Percentiles rank a stretch among this genome's conserved stretches.
Evolutionary conservation across 352 stramenopile genomes (phyloP).

Genomic region (Phytophthora multivora): DNA sequence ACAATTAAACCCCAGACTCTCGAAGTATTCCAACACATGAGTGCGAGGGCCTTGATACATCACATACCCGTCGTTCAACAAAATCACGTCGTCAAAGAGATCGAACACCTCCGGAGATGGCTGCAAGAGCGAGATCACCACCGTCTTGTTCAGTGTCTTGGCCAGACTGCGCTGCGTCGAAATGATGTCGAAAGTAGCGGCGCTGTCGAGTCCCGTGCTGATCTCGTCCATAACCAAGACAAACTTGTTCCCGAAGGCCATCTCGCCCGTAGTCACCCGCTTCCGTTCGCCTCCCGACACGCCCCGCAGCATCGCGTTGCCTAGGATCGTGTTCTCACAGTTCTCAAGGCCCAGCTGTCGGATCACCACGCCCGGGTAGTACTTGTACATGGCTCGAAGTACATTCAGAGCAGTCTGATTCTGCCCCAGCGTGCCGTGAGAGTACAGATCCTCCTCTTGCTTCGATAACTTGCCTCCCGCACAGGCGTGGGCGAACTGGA

Average conservation of each 20-base stretch:
- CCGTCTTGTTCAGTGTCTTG: conserved; percentile 36
- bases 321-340: conserved; percentile 57
- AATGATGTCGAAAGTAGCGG: conserved; percentile 48
- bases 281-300: conserved; percentile 68
- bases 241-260: conserved; percentile 69
- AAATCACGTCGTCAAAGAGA: conserved; percentile 91
- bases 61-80: conserved; percentile 86
- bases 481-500: conserved; percentile 41
- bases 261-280: conserved; percentile 77
- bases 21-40: conserved; percentile 72
- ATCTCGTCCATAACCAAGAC: conserved; percentile 57
- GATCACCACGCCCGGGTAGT: conserved; percentile 15
- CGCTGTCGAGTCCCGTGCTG: conserved; percentile 71
- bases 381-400: conserved; percentile 10
- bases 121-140: conserved; percentile 84
- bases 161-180: conserved; percentile 51
- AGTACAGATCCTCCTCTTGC: conserved; percentile 7
- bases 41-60: conserved; percentile 82
- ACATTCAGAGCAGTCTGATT: conserved; percentile 16
- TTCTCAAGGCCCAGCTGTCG: conserved; percentile 23
- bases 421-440: conserved; percentile 2
- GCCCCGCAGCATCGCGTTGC: conserved; percentile 50
- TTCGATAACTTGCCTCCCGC: conserved; percentile 3
- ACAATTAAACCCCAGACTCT: conserved; percentile 52
- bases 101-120: conserved; percentile 57